Evolutionary conservation across 225 moss, liverwort and hornwort genomes (phyloP).

Genomic region (Anthoceros angustus): DNA sequence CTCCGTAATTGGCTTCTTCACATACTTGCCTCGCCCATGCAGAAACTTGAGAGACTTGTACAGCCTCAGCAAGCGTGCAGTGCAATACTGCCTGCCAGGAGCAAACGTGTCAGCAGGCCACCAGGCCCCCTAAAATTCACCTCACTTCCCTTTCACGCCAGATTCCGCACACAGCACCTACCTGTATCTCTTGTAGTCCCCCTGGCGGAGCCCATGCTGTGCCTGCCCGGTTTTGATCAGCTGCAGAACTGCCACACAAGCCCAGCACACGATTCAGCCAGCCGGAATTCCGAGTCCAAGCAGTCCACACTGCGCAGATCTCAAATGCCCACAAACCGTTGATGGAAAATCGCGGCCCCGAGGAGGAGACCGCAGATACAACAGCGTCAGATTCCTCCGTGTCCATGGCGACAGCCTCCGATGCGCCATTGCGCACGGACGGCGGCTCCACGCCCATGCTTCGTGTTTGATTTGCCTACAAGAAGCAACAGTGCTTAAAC

Average conservation of each 20-base stretch:
- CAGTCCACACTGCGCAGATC: background rate
- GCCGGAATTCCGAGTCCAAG: background rate
- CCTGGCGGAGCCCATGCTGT: constrained; percentile 79
- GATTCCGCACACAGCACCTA: constrained; percentile 9
- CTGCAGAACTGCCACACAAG: constrained; percentile 45
- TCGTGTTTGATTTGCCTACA: no score
- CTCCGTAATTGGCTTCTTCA: constrained; percentile 64
- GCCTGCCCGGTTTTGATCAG: constrained; percentile 57
- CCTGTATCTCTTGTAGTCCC: constrained; percentile 87
- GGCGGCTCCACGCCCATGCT: background rate
- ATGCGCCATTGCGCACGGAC: background rate
- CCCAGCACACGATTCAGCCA: background rate
- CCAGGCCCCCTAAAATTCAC: background rate
- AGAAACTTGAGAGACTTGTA: constrained; percentile 84
- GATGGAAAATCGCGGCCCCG: background rate
- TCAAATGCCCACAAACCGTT: background rate
- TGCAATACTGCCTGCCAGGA: constrained; percentile 64
- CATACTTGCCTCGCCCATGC: constrained; percentile 93
- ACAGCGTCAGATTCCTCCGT: background rate
- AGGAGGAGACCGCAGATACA: background rate
- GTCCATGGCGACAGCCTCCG: background rate
- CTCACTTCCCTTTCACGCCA: background rate
- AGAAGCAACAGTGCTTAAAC: no score
- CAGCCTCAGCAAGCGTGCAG: constrained; percentile 65
- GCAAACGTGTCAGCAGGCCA: background rate